Evolutionary conservation across 495 filamentous ascomycete genomes (phyloP).

Genomic region (Penicillium verhagenii): DNA sequence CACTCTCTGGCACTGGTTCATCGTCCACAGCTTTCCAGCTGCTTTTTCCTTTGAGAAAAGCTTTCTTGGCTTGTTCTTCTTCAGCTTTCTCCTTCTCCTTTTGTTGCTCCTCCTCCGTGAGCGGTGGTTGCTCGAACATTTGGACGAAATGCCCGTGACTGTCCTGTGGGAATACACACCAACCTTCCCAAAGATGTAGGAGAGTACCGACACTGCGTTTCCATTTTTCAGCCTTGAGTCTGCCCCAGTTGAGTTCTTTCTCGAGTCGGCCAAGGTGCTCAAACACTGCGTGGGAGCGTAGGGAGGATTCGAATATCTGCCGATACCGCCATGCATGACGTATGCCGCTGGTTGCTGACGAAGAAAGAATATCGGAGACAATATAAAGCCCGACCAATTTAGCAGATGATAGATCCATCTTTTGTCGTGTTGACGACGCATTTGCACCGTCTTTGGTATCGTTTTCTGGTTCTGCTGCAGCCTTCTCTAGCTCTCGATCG

Average conservation of each 20-base stretch:
- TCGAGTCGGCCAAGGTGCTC: slow-evolving; percentile 77
- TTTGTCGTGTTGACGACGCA: slow-evolving; percentile 37
- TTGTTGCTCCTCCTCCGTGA: slow-evolving; percentile 49
- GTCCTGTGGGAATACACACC: slow-evolving; percentile 79
- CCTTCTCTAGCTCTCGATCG: slow-evolving; percentile 44
- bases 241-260: slow-evolving; percentile 76
- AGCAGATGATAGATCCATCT: slow-evolving; percentile 66
- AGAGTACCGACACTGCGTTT: slow-evolving; percentile 74
- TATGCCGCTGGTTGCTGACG: slow-evolving; percentile 78
- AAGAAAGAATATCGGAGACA: slow-evolving; percentile 84
- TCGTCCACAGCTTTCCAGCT: slow-evolving; percentile 74
- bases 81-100: slow-evolving; percentile 52
- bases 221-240: slow-evolving; percentile 85
- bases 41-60: slow-evolving; percentile 50
- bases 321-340: slow-evolving; percentile 90
- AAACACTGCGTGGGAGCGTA: slow-evolving; percentile 71
- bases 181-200: slow-evolving; percentile 81
- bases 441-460: slow-evolving; percentile 13
- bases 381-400: slow-evolving; percentile 82
- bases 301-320: slow-evolving; percentile 74
- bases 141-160: slow-evolving; percentile 70
- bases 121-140: slow-evolving; percentile 72
- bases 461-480: slow-evolving; percentile 13
- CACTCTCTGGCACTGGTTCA: slow-evolving; percentile 40
- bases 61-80: slow-evolving; percentile 35